A percentile compares a stretch with the other conserved stretches of the same genome.
These are phyloP conservation scores for Phlyctochytrium arcticum DNA, from an alignment of 192 early-diverging fungal genomes.

Conservation along the genomic window DNA sequence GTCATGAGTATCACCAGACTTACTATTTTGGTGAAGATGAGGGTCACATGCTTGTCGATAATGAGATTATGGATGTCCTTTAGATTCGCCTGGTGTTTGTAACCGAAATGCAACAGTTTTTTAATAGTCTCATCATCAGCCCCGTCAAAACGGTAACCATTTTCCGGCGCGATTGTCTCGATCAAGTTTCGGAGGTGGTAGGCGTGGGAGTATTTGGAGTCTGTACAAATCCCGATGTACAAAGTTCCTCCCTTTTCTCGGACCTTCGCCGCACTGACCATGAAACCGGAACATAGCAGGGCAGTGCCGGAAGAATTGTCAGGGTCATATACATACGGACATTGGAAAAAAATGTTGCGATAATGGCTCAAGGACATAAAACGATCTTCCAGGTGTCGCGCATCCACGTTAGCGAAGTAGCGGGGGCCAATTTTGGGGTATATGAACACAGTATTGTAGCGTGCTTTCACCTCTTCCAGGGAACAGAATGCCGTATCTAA, in stretches of 20 bases:
- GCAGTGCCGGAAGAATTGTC: neutral
- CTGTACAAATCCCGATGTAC: neutral
- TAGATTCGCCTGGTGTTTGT: neutral
- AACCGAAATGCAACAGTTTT: neutral
- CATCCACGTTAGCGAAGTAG: neutral
- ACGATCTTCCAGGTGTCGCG: neutral
- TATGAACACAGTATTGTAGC: neutral
- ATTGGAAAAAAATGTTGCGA: neutral
- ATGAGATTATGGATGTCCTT: neutral
- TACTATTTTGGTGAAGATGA: too few relatives aligned
- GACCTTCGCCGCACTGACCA: neutral
- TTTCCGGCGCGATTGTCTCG: neutral
- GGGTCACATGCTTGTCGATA: neutral
- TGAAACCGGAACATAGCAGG: neutral
- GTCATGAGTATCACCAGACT: too few relatives aligned
- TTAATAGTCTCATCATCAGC: neutral
- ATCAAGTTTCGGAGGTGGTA: neutral
- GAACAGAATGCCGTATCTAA: neutral
- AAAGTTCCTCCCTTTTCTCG: neutral
- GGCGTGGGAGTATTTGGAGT: neutral
- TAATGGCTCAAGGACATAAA: neutral
- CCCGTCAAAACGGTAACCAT: neutral
- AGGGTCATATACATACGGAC: too few relatives aligned
- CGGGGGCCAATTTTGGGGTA: neutral
- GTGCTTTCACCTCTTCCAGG: neutral